A percentile compares a stretch with the other conserved stretches of the same genome.
Conservation (phyloP, 2,329 filamentous ascomycete genomes). For the Aspergillus novofumigatus region DNA sequence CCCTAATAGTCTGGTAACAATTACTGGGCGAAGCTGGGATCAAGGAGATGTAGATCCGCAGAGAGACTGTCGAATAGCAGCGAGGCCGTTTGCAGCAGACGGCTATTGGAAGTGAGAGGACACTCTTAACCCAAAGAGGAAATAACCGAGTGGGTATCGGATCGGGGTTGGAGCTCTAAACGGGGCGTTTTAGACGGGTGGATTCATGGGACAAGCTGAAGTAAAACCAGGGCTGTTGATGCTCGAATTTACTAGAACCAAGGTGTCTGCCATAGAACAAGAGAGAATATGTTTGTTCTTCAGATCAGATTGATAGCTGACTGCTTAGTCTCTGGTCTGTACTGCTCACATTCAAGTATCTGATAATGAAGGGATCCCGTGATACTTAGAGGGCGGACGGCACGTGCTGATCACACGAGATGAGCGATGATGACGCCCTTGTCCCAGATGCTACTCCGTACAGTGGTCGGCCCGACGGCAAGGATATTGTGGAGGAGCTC, state of each 20-base stretch:
- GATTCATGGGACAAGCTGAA: background rate
- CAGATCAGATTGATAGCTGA: background rate
- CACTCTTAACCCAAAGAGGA: background rate
- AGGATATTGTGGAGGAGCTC: too few species aligned
- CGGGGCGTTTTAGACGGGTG: background rate
- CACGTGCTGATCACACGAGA: too few species aligned
- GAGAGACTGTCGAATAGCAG: conserved; percentile 5
- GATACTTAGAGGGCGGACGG: too few species aligned
- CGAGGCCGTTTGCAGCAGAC: conserved; percentile 1
- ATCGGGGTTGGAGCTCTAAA: background rate
- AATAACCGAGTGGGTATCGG: background rate
- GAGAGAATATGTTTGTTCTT: background rate
- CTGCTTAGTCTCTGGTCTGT: background rate
- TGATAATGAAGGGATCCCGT: too few species aligned
- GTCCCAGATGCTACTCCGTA: too few species aligned
- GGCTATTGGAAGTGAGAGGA: conserved; percentile 5
- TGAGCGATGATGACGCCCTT: too few species aligned
- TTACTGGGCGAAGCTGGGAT: background rate
- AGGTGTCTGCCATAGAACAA: background rate
- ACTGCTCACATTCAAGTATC: too few species aligned
- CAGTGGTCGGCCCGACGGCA: too few species aligned
- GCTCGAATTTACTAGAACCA: background rate
- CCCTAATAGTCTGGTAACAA: conserved; percentile 9
- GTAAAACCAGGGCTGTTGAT: background rate
- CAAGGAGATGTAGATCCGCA: conserved; percentile 4